These are phyloP conservation scores for Pisolithus thermaeus DNA, from an alignment of 1,284 basidiomycete genomes.

Conservation along the genomic window DNA sequence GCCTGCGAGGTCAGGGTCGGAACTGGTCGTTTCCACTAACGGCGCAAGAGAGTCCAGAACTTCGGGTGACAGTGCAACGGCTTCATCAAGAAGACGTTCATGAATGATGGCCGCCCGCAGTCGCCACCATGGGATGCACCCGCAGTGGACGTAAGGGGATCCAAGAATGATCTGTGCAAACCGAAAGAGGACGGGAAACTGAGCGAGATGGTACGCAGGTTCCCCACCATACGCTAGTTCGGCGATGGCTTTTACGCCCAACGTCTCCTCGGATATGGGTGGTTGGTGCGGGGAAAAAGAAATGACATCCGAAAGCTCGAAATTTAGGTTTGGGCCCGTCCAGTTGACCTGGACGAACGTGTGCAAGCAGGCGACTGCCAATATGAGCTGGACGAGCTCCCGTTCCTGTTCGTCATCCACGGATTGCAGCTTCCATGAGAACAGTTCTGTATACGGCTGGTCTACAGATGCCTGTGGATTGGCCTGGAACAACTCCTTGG, in stretches of 20 bases:
- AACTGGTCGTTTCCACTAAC: slow-evolving; percentile 37
- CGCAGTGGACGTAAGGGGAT: slow-evolving; percentile 40
- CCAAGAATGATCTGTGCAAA: slow-evolving; percentile 71
- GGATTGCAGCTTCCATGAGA: slow-evolving; percentile 25
- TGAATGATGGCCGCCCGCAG: slow-evolving; percentile 74
- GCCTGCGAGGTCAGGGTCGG: slow-evolving; percentile 62
- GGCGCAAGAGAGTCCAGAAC: slow-evolving; percentile 45
- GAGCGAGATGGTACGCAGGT: slow-evolving; percentile 91
- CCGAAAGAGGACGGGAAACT: slow-evolving; percentile 67
- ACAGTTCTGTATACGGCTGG: slow-evolving; percentile 25
- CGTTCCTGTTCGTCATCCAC: slow-evolving; percentile 18
- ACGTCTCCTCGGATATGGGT: slow-evolving; percentile 40
- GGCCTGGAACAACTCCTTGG: slow-evolving; percentile 40
- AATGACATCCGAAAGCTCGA: slow-evolving; percentile 52
- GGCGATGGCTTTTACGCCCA: slow-evolving; percentile 68
- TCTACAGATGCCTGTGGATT: slow-evolving; percentile 10
- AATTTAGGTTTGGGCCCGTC: slow-evolving; percentile 87
- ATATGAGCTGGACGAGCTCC: slow-evolving; percentile 55
- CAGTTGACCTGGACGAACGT: slow-evolving; percentile 94
- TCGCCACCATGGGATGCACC: slow-evolving; percentile 70
- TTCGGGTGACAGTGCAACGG: slow-evolving; percentile 55
- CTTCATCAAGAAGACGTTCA: slow-evolving; percentile 82
- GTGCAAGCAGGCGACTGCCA: slow-evolving; percentile 80
- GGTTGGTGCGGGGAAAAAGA: slow-evolving; percentile 27
- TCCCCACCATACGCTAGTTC: slow-evolving; percentile 86